Conservation (phyloP, 148 eudicot genomes). For the Fagopyrum homotropicum region DNA sequence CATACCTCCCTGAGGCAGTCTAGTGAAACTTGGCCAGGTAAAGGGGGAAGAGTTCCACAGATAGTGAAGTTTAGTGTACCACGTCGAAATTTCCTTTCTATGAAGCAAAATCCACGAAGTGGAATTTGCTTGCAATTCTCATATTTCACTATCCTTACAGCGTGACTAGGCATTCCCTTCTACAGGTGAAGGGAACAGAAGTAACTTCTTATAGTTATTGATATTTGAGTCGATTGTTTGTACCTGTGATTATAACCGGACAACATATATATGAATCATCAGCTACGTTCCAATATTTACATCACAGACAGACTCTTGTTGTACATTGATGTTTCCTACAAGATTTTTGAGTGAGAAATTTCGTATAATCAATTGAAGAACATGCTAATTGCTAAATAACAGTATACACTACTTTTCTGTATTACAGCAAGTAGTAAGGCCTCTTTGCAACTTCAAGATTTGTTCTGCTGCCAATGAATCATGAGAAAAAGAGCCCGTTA, state of each 20-base stretch:
- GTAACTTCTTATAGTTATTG: background rate
- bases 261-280: background rate
- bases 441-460: background rate
- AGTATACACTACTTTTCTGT: background rate
- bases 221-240: background rate
- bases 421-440: background rate
- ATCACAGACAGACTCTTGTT: background rate
- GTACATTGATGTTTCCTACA: background rate
- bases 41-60: background rate
- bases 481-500: background rate
- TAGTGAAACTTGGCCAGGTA: background rate
- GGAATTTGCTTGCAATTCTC: slow-evolving; percentile 7
- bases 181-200: slow-evolving; percentile 5
- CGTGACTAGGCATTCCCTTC: slow-evolving; percentile 3
- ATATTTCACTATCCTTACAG: slow-evolving; percentile 3
- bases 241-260: background rate
- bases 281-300: background rate
- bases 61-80: background rate
- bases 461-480: slow-evolving; percentile 1
- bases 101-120: slow-evolving; percentile 11
- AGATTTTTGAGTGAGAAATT: background rate
- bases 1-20: slow-evolving; percentile 30
- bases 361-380: background rate
- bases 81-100: background rate
- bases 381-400: background rate